Evolutionary conservation across 305 asterid species (phyloP).

Genomic region (Ajuga reptans): DNA sequence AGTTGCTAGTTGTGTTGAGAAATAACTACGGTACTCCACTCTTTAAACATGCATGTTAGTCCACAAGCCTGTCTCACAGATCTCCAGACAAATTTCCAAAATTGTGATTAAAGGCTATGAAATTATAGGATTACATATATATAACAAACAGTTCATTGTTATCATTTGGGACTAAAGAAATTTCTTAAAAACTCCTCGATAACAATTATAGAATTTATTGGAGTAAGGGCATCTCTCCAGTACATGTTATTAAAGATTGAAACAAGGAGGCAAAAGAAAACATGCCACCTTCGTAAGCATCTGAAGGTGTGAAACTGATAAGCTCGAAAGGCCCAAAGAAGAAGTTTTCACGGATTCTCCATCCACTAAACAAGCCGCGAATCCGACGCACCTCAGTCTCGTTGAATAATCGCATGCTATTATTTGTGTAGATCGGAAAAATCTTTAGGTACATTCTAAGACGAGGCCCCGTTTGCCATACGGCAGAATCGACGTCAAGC

Average conservation of each 20-base stretch:
- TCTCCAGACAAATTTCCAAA: not conserved
- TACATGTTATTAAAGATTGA: not conserved
- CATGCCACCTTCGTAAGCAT: constrained; percentile 44
- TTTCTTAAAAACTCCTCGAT: not conserved
- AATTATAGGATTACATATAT: too few relatives aligned
- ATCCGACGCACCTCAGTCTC: constrained; percentile 54
- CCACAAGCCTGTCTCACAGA: not conserved
- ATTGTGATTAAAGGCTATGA: too few relatives aligned
- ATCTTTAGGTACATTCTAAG: constrained; percentile 53
- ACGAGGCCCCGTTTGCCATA: constrained; percentile 62
- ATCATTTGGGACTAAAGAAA: not conserved
- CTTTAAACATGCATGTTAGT: not conserved
- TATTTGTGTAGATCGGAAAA: constrained; percentile 38
- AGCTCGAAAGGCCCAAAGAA: constrained; percentile 79
- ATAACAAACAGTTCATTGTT: not conserved
- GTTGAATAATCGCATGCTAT: constrained; percentile 32
- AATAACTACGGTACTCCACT: not conserved
- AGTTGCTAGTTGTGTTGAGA: not conserved
- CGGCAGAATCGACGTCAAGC: constrained; percentile 41
- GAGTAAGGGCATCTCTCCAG: not conserved
- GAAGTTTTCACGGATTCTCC: constrained; percentile 46
- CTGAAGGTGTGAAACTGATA: constrained; percentile 58
- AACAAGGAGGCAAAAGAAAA: constrained; percentile 20
- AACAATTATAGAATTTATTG: not conserved
- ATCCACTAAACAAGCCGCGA: constrained; percentile 44